phyloP scores from a whole-genome alignment of 163 green algal genomes.

The Scenedesmus sp. region DNA sequence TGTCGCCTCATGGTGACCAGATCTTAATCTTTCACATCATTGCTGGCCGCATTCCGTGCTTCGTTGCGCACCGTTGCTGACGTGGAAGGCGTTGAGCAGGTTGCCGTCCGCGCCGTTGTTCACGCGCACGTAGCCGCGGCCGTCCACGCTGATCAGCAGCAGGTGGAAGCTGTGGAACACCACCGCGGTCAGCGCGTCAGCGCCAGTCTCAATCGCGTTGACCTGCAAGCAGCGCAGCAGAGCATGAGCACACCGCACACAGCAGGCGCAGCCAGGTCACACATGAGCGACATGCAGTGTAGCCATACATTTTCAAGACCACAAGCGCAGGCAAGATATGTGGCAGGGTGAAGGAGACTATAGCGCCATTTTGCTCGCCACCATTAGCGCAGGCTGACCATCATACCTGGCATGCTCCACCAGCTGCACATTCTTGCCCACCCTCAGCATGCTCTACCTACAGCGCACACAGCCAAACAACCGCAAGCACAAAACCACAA shows the following conservation, averaged over 20 bases:
- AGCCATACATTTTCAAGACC: no score
- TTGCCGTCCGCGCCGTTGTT: conserved; percentile 74
- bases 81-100: conserved; percentile 81
- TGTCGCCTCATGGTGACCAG: no score
- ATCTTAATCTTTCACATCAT: no score
- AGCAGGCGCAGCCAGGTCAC: no score
- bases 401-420: neutral
- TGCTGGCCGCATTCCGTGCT: no score
- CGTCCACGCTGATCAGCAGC: conserved; percentile 73
- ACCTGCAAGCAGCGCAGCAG: conserved; percentile 30
- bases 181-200: conserved; percentile 64
- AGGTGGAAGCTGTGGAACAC: conserved; percentile 87
- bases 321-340: no score
- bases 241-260: neutral
- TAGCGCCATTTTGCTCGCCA: no score
- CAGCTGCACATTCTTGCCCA: neutral
- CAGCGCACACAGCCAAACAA: neutral
- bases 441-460: no score
- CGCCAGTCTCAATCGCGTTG: conserved; percentile 48
- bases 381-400: neutral
- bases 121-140: conserved; percentile 68
- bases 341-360: no score
- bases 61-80: conserved; percentile 57
- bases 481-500: neutral
- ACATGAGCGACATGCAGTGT: no score